phyloP scores from a whole-genome alignment of 2,329 filamentous ascomycete species.

The Geosmithia morbida region DNA sequence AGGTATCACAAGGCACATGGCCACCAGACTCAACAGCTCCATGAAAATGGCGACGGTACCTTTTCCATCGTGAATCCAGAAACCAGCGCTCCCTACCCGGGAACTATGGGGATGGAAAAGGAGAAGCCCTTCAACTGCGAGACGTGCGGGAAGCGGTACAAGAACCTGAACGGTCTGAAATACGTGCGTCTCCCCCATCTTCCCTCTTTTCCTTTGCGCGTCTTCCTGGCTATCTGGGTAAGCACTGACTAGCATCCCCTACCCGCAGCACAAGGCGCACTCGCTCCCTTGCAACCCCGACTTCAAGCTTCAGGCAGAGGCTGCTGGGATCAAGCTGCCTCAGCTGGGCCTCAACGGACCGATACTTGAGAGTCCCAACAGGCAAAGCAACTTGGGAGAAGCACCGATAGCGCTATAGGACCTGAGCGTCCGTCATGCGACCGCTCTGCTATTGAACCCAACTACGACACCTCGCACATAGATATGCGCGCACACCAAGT shows the following conservation, averaged over 20 bases:
- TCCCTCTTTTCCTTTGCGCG: neutral
- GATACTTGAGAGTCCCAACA: conserved; percentile 17
- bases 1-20: conserved; percentile 70
- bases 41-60: conserved; percentile 92
- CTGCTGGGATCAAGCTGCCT: conserved; percentile 26
- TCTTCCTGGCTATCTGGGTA: too few species aligned
- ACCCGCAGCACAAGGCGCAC: conserved; percentile 54
- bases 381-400: conserved; percentile 10
- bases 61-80: conserved; percentile 97
- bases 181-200: conserved; percentile 42
- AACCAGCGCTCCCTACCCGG: conserved; percentile 85
- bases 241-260: neutral
- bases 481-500: too few species aligned
- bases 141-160: conserved; percentile 94
- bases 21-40: conserved; percentile 90
- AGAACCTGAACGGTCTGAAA: conserved; percentile 97
- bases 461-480: too few species aligned
- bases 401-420: too few species aligned
- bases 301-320: conserved; percentile 31
- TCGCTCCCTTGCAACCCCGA: conserved; percentile 86
- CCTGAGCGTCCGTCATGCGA: too few species aligned
- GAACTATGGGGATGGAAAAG: conserved; percentile 98
- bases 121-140: conserved; percentile 98
- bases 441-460: too few species aligned
- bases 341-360: conserved; percentile 9